phyloP scores from a whole-genome alignment of 2,329 filamentous ascomycete species.

The Dactylellina haptotyla region DNA sequence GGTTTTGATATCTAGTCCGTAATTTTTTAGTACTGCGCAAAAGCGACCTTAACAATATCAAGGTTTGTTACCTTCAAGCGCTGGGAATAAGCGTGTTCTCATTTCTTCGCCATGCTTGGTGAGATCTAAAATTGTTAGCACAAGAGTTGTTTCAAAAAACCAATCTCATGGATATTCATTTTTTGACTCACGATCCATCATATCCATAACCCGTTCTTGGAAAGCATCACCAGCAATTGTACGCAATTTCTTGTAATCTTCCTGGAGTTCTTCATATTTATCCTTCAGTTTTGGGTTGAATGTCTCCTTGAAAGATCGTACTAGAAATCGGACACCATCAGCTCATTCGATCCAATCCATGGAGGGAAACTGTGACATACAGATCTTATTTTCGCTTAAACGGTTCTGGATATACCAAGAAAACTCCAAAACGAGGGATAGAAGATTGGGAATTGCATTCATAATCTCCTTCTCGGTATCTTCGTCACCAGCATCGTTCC shows the following conservation, averaged over 20 bases:
- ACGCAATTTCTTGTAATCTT: slow-evolving; percentile 48
- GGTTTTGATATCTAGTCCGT: slow-evolving; percentile 23
- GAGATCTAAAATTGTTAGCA: slow-evolving; percentile 19
- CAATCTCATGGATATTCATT: not conserved
- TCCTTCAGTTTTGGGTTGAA: slow-evolving; percentile 53
- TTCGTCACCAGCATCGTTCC: slow-evolving; percentile 23
- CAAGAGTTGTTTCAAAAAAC: not conserved
- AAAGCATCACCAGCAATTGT: slow-evolving; percentile 46
- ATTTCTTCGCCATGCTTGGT: slow-evolving; percentile 44
- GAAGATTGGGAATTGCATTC: slow-evolving; percentile 32
- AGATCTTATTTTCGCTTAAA: slow-evolving; percentile 46
- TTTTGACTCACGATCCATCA: slow-evolving; percentile 41
- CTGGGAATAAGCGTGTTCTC: slow-evolving; percentile 32
- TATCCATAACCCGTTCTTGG: slow-evolving; percentile 52
- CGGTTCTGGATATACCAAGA: slow-evolving; percentile 52
- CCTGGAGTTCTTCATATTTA: slow-evolving; percentile 49
- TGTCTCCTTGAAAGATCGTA: slow-evolving; percentile 50
- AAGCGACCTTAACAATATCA: too few relatives aligned
- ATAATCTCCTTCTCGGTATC: slow-evolving; percentile 49
- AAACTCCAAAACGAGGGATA: slow-evolving; percentile 40
- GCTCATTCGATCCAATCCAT: not conserved
- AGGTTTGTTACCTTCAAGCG: slow-evolving; percentile 46
- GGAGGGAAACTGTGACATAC: slow-evolving; percentile 7
- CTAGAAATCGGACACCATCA: too few relatives aligned
- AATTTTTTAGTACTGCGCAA: too few relatives aligned